Evolutionary conservation across 2,329 filamentous ascomycete species (phyloP), one percentile per base, ranked within the genome.

Genomic region (Cyclaneusma minus): DNA sequence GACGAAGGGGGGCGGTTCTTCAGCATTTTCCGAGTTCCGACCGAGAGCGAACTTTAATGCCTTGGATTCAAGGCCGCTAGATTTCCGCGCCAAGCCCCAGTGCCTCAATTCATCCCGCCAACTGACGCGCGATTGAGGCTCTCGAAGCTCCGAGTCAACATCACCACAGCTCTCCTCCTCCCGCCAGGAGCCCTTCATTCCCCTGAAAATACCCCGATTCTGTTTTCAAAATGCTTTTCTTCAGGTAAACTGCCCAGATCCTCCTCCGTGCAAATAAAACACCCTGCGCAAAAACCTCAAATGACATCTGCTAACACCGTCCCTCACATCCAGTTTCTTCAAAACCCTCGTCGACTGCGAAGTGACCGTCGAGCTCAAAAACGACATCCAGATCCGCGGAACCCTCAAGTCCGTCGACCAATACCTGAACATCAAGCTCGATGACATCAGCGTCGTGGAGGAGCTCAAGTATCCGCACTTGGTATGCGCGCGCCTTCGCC

Each of bases 311-410:
- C 29, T 23, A 10, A 18, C 16, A 10, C 22, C 22, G 8, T 15
- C 17, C 9, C 16, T 13, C 20, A 18, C 29, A 27, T 28, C 34
- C 48, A 89, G 81, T 60, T 95, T 94, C 63, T 95, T 95, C 73
- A 95, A 95, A 56, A 95, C 87, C 28, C 79, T 95, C 46, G 91
- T 94, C 51, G 89, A 94, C 62, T 79, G 89, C 42, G 76, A 91
- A 62, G 85, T 98, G 47, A 95, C 85, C 24, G 84, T 98, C 50
- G 89, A 98, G 62, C 80, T 98, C 52, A 98, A 98, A 60, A 98
- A 98, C 54, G 89, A 98, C 58, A 92, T 98, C 43, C 84, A 85
- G 50, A 91, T 98, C 52, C 81, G 82, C 44, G 89, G 89, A 39
- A 91, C 77, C 18, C 66, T 98, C 40, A 98, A 95, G 64, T 91